Evolutionary conservation across 2,329 filamentous ascomycete genomes (phyloP).

Genomic region (Ophiostoma triangulosporum): DNA sequence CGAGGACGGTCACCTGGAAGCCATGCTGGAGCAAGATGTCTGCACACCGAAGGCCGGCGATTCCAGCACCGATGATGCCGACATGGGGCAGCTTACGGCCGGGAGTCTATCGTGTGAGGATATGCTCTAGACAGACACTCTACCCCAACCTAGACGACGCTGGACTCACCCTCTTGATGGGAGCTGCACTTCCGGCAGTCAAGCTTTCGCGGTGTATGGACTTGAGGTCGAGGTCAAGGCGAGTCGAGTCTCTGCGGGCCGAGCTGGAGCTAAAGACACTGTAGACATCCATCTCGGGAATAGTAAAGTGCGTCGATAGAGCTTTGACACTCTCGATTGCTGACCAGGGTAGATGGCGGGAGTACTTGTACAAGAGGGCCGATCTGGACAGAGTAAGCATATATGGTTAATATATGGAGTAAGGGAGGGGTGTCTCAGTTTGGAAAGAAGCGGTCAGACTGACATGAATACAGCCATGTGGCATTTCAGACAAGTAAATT

Average conservation of each 20-base stretch:
- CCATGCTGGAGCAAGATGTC: slow-evolving; percentile 52
- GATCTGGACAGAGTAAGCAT: background rate
- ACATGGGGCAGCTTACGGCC: slow-evolving; percentile 33
- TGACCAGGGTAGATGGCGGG: background rate
- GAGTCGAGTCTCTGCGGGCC: slow-evolving; percentile 29
- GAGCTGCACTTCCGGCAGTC: background rate
- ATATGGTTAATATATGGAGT: background rate
- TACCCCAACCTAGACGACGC: no score
- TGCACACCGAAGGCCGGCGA: slow-evolving; percentile 58
- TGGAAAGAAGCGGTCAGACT: background rate
- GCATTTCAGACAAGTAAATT: no score
- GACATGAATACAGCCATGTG: background rate
- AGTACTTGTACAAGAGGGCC: background rate
- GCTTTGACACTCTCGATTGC: background rate
- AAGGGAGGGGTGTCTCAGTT: background rate
- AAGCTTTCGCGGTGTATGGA: slow-evolving; percentile 24
- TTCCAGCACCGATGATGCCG: slow-evolving; percentile 55
- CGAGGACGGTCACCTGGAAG: slow-evolving; percentile 54
- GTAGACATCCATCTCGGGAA: slow-evolving; percentile 35
- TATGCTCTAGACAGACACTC: no score
- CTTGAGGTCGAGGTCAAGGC: slow-evolving; percentile 36
- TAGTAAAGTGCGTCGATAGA: background rate
- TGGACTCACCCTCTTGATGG: background rate
- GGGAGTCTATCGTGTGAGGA: background rate
- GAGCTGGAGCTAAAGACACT: slow-evolving; percentile 34